Base-by-base conservation (phyloP, 805 yeast species). In the Sporopachydermia quercuum region DNA sequence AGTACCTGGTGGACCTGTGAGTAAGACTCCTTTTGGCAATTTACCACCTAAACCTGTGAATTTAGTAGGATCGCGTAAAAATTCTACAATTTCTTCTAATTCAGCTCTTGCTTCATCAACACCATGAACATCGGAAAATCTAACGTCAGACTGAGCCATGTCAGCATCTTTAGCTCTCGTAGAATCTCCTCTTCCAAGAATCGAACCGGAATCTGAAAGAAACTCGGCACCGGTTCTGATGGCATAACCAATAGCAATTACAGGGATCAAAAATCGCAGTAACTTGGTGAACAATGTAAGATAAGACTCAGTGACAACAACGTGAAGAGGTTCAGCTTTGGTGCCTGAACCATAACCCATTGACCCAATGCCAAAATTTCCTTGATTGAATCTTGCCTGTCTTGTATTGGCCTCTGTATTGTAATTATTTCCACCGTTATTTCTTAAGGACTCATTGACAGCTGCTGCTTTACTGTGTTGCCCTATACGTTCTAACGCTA, bases 1-100 rank as follows among this genome's bases (percentile, higher is more conserved):
- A 4, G 98, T 89, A 62, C 98, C 98, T 35, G 98, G 98, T 33
- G 98, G 98, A 37, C 98, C 98, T 8, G 97, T 91, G 47, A 89
- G 67, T 43, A 91, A 65, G 4, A 91, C 94, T 67, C 99, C 99
- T 58, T 89, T 91, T 43, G 98, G 97, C 51, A 91, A 68, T 59
- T 87, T 87, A 39, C 98, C 99, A 48, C 99, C 99, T 38, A 91
- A 70, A 1, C 94, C 94, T 39, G 96, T 93, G 63, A 86, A 91
- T 58, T 84, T 82, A 15, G 95, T 75, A 15, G 99, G 98, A 57
- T 91, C 97, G 55, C 86, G 86, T 53, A 91, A 71, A 54, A 91
- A 91, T 44, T 89, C 96, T n/a, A 91, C 99, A 51, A 93, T 83
- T 60, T 91, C 99, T 60, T 91, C 96, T 46, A 91, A 70, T 62